phyloP scores from a whole-genome alignment of 108 stramenopile species.

The Cyclotella sp. region DNA sequence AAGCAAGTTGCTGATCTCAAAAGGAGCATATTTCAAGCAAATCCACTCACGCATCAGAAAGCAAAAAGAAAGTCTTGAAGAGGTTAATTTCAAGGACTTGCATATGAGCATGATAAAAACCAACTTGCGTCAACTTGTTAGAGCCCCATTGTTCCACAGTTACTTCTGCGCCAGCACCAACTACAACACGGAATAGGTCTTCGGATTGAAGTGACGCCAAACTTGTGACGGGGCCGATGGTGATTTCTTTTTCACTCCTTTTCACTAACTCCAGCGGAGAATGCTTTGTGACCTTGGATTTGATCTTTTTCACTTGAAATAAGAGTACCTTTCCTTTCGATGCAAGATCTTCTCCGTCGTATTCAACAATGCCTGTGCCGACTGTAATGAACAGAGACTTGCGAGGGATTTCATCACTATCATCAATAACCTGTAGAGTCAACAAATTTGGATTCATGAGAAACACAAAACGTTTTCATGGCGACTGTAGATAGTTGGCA shows the following conservation, averaged over 20 bases:
- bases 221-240: slow-evolving; percentile 81
- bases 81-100: slow-evolving; percentile 78
- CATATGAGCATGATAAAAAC: slow-evolving; percentile 91
- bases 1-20: background rate
- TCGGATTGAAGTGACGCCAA: slow-evolving; percentile 78
- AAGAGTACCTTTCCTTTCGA: slow-evolving; percentile 75
- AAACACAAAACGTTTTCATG: background rate
- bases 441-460: slow-evolving; percentile 39
- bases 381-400: slow-evolving; percentile 69
- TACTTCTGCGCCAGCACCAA: slow-evolving; percentile 88
- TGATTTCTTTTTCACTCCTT: slow-evolving; percentile 82
- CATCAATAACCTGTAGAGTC: slow-evolving; percentile 38
- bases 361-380: slow-evolving; percentile 74
- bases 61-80: slow-evolving; percentile 84
- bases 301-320: slow-evolving; percentile 64
- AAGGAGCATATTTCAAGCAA: background rate
- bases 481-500: slow-evolving; percentile 12
- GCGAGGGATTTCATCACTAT: slow-evolving; percentile 58
- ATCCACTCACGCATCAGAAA: slow-evolving; percentile 68
- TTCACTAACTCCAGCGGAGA: slow-evolving; percentile 59
- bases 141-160: slow-evolving; percentile 91
- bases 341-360: slow-evolving; percentile 86
- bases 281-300: slow-evolving; percentile 27
- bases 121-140: slow-evolving; percentile 85
- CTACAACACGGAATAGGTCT: slow-evolving; percentile 71